Conservation (phyloP, 1,139 yeast genomes). For the Lodderomyces orthopsilosis region DNA sequence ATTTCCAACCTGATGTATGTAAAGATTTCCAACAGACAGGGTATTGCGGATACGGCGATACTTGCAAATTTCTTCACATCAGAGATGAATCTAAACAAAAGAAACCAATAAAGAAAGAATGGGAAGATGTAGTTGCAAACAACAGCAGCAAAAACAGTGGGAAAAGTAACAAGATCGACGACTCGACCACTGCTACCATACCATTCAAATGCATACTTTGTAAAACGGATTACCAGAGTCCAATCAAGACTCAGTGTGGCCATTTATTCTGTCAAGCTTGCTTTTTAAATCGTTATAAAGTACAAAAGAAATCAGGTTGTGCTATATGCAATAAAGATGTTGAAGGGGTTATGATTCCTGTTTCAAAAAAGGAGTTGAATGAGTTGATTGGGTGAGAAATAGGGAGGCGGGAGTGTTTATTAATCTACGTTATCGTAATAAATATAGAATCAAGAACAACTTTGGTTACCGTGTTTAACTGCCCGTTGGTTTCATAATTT, state of each 20-base stretch:
- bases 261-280: slow-evolving; percentile 70
- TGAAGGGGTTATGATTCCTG: slow-evolving; percentile 44
- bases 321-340: slow-evolving; percentile 59
- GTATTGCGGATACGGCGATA: slow-evolving; percentile 95
- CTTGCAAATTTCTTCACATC: slow-evolving; percentile 92
- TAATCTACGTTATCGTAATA: neutral
- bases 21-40: slow-evolving; percentile 92
- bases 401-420: neutral
- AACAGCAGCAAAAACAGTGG: slow-evolving; percentile 5
- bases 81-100: slow-evolving; percentile 82
- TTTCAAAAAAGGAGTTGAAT: slow-evolving; percentile 16
- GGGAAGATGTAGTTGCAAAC: slow-evolving; percentile 48
- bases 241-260: slow-evolving; percentile 62
- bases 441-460: too few species aligned
- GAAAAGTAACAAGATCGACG: slow-evolving; percentile 23
- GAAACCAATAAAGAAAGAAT: slow-evolving; percentile 66
- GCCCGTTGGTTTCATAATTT: neutral
- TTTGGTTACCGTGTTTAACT: neutral
- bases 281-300: slow-evolving; percentile 50
- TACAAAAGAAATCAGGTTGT: slow-evolving; percentile 43
- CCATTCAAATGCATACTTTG: slow-evolving; percentile 71
- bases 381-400: slow-evolving; percentile 8
- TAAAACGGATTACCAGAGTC: slow-evolving; percentile 50
- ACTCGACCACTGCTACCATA: neutral
- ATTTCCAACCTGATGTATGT: slow-evolving; percentile 92